phyloP scores from a whole-genome alignment of 2,329 filamentous ascomycete species.

The Teratosphaeria pseudoeucalypti region DNA sequence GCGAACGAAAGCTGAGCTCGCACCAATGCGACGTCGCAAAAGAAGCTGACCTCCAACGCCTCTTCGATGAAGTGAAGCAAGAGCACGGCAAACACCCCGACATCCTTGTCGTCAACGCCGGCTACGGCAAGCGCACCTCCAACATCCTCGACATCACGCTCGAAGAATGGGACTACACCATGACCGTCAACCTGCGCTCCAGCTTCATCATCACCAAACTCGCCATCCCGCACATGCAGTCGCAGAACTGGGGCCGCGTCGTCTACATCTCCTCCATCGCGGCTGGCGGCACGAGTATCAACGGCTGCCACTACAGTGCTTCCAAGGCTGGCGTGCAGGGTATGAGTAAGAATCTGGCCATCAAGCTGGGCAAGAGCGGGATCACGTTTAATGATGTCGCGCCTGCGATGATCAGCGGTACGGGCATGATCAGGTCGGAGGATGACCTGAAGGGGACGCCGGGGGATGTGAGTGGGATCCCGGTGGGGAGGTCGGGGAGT shows the following conservation, averaged over 20 bases:
- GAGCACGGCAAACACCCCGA: conserved; percentile 49
- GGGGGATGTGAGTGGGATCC: conserved; percentile 50
- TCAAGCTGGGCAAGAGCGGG: conserved; percentile 48
- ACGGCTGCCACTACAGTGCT: conserved; percentile 29
- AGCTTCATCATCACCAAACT: conserved; percentile 54
- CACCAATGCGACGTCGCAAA: conserved; percentile 51
- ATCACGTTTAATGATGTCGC: conserved; percentile 62
- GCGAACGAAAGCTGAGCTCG: conserved; percentile 36
- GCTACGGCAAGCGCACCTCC: conserved; percentile 49
- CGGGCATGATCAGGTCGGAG: conserved; percentile 49
- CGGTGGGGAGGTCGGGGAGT: conserved; percentile 47
- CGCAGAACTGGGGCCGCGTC: conserved; percentile 51
- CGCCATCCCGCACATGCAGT: conserved; percentile 50
- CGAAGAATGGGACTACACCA: conserved; percentile 54
- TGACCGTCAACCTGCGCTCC: conserved; percentile 53
- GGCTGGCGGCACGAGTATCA: conserved; percentile 53
- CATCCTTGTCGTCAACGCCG: conserved; percentile 57
- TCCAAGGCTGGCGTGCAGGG: conserved; percentile 43
- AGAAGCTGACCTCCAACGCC: conserved; percentile 41
- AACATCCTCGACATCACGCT: conserved; percentile 46
- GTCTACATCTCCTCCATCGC: conserved; percentile 56
- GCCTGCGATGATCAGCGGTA: conserved; percentile 54
- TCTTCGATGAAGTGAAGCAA: conserved; percentile 46
- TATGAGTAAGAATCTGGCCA: conserved; percentile 54
- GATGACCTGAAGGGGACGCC: conserved; percentile 33